These are phyloP conservation scores for Cokeromyces recurvatus DNA, from an alignment of 371 early-diverging fungal genomes.

Conservation along the genomic window DNA sequence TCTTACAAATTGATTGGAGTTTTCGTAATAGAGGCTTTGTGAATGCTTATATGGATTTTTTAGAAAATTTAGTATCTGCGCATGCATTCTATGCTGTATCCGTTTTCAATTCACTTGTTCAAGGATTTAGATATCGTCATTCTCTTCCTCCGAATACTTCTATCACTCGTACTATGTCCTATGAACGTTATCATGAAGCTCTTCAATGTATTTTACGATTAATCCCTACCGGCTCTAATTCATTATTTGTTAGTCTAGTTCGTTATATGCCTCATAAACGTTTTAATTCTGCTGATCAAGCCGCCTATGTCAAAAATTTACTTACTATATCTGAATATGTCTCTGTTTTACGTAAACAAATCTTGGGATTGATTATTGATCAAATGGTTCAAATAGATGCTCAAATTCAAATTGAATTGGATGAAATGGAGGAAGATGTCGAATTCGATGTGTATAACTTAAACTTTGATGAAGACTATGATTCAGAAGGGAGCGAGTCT, in stretches of 20 bases:
- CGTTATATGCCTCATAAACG: constrained; percentile 77
- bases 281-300: constrained; percentile 60
- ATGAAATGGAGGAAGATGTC: constrained; percentile 82
- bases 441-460: constrained; percentile 40
- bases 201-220: constrained; percentile 64
- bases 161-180: constrained; percentile 30
- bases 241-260: constrained; percentile 61
- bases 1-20: constrained; percentile 70
- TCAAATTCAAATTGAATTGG: constrained; percentile 90
- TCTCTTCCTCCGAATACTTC: constrained; percentile 21
- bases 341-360: constrained; percentile 66
- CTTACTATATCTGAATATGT: constrained; percentile 72
- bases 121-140: constrained; percentile 63
- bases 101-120: constrained; percentile 61
- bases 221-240: constrained; percentile 75
- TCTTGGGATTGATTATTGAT: constrained; percentile 75
- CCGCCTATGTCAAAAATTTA: constrained; percentile 71
- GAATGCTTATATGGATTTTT: constrained; percentile 60
- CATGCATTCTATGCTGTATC: constrained; percentile 75
- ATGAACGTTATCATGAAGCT: constrained; percentile 65
- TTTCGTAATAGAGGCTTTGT: constrained; percentile 58
- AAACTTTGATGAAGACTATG: constrained; percentile 42
- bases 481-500: constrained; percentile 38
- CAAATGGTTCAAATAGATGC: constrained; percentile 87
- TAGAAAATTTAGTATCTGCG: constrained; percentile 82